Conservation (phyloP, 2,329 filamentous ascomycete species). For the Arthroderma sp. region DNA sequence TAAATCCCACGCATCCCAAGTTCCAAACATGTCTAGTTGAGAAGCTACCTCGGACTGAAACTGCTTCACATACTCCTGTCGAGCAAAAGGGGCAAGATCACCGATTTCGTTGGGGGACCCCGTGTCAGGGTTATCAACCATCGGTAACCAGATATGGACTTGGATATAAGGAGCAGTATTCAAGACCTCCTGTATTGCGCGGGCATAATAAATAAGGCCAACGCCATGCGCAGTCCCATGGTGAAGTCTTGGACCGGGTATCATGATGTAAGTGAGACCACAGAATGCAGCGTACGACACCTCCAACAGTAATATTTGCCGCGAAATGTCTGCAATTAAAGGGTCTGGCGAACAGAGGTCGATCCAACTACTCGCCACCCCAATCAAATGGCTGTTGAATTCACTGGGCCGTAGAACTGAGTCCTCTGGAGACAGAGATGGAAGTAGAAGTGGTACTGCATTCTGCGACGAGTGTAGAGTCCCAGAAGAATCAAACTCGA, state of each 20-base stretch:
- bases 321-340: slow-evolving; percentile 69
- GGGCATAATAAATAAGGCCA: slow-evolving; percentile 60
- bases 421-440: slow-evolving; percentile 30
- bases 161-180: slow-evolving; percentile 62
- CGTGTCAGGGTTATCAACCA: slow-evolving; percentile 60
- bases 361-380: slow-evolving; percentile 80
- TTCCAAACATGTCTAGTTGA: slow-evolving; percentile 57
- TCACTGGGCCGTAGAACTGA: slow-evolving; percentile 65
- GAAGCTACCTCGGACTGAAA: slow-evolving; percentile 23
- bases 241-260: slow-evolving; percentile 62
- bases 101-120: slow-evolving; percentile 31
- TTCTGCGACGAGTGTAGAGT: slow-evolving; percentile 30
- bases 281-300: slow-evolving; percentile 93
- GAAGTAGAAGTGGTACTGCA: slow-evolving; percentile 26
- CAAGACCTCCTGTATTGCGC: slow-evolving; percentile 69
- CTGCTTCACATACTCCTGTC: slow-evolving; percentile 25
- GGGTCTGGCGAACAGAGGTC: slow-evolving; percentile 75
- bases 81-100: slow-evolving; percentile 30
- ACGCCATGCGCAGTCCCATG: slow-evolving; percentile 37
- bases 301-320: slow-evolving; percentile 81
- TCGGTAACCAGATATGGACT: slow-evolving; percentile 67
- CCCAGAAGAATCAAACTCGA: slow-evolving; percentile 21
- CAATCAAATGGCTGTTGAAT: slow-evolving; percentile 64
- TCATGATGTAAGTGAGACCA: slow-evolving; percentile 68
- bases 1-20: slow-evolving; percentile 90